Base-by-base conservation (phyloP, 345 rosid genomes). In the Eucalyptus cloeziana region DNA sequence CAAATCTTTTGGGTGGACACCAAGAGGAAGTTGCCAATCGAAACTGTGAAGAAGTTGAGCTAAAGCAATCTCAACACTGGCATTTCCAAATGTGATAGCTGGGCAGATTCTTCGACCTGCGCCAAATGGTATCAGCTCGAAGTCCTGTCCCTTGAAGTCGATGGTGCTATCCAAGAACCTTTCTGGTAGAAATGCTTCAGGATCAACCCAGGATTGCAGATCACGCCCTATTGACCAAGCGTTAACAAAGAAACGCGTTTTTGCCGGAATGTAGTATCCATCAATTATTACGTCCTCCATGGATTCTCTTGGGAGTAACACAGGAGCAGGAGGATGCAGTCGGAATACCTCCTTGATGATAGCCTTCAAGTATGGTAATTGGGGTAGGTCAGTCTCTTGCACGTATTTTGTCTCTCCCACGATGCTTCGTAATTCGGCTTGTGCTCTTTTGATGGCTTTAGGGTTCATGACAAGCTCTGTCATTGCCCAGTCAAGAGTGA, bases 241-340 rank as follows among this genome's bases (percentile, higher is more conserved):
- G 25, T 94, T 94, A 24, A 94, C 62, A 45, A 88, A 87, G 86
- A 93, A 76, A 52, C 92, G 67, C 37, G 93, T 94, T 89, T 92
- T 92, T 11, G 92, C 89, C 13, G 92, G 94, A 88, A 95, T 91
- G 27, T 87, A 91, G 86, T 92, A 95, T 58, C 93, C 94, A 47
- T 91, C 90, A 12, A 94, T 91, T 25, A 89, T 90, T 64, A 92
- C 54, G 4, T 93, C 93, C 87, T 91, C 86, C 94, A 90, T 93
- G 83, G 96, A 92, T 89, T 94, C 96, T 49, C 96, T 93, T 37
- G 96, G 96, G 30, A 95, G 89, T 87, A 93, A 56, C 85, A 95
- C 90, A 16, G 96, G 95, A 89, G 91, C 94, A 47, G 95, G 93
- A 43, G 96, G 95, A 13, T 94, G 95, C 88, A 94, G 88, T 45